Base-by-base conservation (phyloP, 2,329 filamentous ascomycete genomes). In the Tolypocladium guangdongense region DNA sequence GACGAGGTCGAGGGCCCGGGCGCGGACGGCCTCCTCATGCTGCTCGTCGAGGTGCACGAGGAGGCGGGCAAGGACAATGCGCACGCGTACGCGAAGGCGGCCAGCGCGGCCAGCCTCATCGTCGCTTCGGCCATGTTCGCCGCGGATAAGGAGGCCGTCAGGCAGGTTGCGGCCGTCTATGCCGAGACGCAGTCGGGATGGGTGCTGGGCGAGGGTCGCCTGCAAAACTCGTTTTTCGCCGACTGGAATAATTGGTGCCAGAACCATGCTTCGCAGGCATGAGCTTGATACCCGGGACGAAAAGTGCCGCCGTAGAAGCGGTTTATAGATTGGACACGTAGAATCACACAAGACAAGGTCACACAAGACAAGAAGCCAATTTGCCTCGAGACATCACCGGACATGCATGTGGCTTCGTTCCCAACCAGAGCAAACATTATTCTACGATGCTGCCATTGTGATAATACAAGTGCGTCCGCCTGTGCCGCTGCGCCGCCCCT, bases 161-260 rank as follows among this genome's bases (percentile, higher is more conserved):
- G 75, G 46, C 71, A 73, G 24, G 74, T 88, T 33, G 81, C 83
- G 41, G 76, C 73, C 54, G 72, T 87, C n/a, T 90, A 90, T 69
- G 76, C 74, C 2, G 71, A 77, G 58, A 84, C 83, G 16, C 77
- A 84, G 68, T 62, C 63, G 49, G 61, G 72, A 48, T 86, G 83
- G 75, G 74, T 84, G 55, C 68, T 78, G 59, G 78, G 78, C 36
- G 75, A 77, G 62, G 76, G 75, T 45, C 79, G 77, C 67, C 74
- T 88, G 48, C 83, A 85, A 68, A 75, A 78, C 24, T 75, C 75
- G 0, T 86, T 90, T 68, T 87, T 88, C 60, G 74, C 75, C 2
- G 85, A 89, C 56, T 90, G 85, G 84, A 76, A 83, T 58, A 88
- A 88, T 63, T 90, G 87, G 87, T 83, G 78, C 63, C 74, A 78